phyloP scores from a whole-genome alignment of 2,329 filamentous ascomycete species.

The Talaromyces piceae region DNA sequence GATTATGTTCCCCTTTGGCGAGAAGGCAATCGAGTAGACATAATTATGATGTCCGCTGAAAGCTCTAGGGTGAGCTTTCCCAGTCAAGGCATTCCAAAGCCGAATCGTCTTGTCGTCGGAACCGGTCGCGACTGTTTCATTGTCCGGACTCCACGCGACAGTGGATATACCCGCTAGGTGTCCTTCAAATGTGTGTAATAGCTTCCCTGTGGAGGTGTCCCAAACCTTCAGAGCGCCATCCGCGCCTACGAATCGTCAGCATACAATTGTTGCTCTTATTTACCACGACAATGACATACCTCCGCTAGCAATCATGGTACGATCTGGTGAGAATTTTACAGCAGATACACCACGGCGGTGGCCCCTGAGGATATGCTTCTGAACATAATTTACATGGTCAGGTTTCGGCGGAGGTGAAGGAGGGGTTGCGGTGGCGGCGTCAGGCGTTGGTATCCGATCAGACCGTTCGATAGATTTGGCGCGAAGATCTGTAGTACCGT shows the following conservation, averaged over 20 bases:
- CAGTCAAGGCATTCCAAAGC: slow-evolving; percentile 68
- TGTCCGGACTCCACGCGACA: slow-evolving; percentile 90
- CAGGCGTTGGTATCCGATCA: slow-evolving; percentile 28
- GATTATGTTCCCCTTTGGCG: slow-evolving; percentile 96
- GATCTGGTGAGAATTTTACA: slow-evolving; percentile 86
- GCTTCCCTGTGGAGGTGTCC: slow-evolving; percentile 67
- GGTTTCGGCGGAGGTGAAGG: slow-evolving; percentile 43
- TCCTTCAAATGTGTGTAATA: slow-evolving; percentile 83
- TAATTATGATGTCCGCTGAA: slow-evolving; percentile 92
- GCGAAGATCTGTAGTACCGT: slow-evolving; percentile 11
- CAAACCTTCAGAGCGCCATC: slow-evolving; percentile 90
- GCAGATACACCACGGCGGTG: slow-evolving; percentile 74
- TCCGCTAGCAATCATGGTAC: slow-evolving; percentile 78
- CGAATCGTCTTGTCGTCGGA: slow-evolving; percentile 95
- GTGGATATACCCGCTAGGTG: slow-evolving; percentile 90
- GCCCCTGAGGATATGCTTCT: slow-evolving; percentile 64
- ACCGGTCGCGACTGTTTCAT: slow-evolving; percentile 76
- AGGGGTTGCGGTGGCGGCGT: slow-evolving; percentile 34
- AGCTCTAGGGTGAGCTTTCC: slow-evolving; percentile 51
- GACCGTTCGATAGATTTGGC: slow-evolving; percentile 12
- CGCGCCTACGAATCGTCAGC: slow-evolving; percentile 46
- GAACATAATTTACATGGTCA: slow-evolving; percentile 58
- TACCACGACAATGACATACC: slow-evolving; percentile 40
- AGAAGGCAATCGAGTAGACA: slow-evolving; percentile 87
- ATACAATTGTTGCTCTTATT: background rate